phyloP scores from a whole-genome alignment of 257 asterid genomes.

The Solanum pimpinellifolium region DNA sequence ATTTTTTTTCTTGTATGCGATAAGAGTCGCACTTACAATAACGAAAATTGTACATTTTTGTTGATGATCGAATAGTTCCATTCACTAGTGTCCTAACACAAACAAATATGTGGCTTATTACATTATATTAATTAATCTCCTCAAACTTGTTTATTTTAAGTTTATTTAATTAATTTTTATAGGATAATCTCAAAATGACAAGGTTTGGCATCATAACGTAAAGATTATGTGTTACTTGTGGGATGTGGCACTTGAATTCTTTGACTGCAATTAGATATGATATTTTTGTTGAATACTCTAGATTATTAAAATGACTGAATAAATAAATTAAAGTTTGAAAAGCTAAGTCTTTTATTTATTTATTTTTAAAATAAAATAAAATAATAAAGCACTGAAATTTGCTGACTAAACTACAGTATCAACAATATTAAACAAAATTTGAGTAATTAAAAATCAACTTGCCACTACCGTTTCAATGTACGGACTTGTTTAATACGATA shows the following conservation, averaged over 20 bases:
- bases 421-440: neutral
- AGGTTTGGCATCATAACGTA: neutral
- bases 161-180: neutral
- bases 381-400: neutral
- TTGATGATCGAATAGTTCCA: neutral
- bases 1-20: too few relatives aligned
- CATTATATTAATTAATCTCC: neutral
- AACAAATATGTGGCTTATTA: neutral
- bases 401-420: neutral
- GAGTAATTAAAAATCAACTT: neutral
- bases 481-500: too few relatives aligned
- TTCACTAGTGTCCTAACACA: neutral
- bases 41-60: neutral
- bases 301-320: neutral
- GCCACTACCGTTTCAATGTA: neutral
- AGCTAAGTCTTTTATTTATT: neutral
- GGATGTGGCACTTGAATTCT: neutral
- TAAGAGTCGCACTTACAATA: too few relatives aligned
- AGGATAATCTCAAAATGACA: neutral
- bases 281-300: neutral
- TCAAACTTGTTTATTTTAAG: neutral
- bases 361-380: neutral
- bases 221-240: neutral
- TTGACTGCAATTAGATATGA: neutral
- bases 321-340: neutral